Evolutionary conservation across 2,329 filamentous ascomycete genomes (phyloP).

Genomic region (Scolecobasidium constrictum): DNA sequence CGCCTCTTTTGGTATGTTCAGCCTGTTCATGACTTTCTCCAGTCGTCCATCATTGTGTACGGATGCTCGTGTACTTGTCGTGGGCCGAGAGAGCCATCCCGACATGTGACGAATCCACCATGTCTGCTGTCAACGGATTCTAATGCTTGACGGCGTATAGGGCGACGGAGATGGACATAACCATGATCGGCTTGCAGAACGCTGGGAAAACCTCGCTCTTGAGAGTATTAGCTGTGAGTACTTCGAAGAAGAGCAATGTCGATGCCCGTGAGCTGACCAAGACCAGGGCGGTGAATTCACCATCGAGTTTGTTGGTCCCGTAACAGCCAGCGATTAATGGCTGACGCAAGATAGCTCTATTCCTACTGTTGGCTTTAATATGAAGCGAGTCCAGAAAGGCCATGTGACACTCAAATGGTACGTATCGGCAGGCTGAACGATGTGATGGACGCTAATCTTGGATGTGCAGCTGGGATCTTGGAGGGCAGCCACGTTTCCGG

Average conservation of each 20-base stretch:
- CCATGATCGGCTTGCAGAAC: conserved; percentile 96
- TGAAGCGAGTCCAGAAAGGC: conserved; percentile 95
- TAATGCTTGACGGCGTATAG: conserved; percentile 35
- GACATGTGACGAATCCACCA: neutral
- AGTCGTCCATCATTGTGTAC: neutral
- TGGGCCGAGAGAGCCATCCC: neutral
- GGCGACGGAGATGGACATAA: conserved; percentile 99
- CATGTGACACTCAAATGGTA: conserved; percentile 96
- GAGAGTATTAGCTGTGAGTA: conserved; percentile 83
- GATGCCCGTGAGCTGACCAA: too few relatives aligned
- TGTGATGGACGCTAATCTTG: neutral
- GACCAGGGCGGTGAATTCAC: conserved; percentile 97
- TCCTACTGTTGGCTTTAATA: conserved; percentile 97
- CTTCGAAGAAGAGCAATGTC: too few relatives aligned
- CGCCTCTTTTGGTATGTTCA: conserved; percentile 83
- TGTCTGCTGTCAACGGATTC: conserved; percentile 1
- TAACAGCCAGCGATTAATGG: neutral
- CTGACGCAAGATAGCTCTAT: conserved; percentile 62
- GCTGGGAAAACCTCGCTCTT: conserved; percentile 94
- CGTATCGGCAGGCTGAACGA: too few relatives aligned
- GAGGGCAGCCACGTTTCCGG: conserved; percentile 90
- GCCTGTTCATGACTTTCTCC: conserved; percentile 3
- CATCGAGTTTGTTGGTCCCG: conserved; percentile 66
- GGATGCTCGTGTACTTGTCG: neutral
- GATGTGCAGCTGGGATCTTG: conserved; percentile 71